These are phyloP conservation scores for Rhododendron mucronatum DNA, from an alignment of 148 eudicot genomes.

Conservation along the genomic window DNA sequence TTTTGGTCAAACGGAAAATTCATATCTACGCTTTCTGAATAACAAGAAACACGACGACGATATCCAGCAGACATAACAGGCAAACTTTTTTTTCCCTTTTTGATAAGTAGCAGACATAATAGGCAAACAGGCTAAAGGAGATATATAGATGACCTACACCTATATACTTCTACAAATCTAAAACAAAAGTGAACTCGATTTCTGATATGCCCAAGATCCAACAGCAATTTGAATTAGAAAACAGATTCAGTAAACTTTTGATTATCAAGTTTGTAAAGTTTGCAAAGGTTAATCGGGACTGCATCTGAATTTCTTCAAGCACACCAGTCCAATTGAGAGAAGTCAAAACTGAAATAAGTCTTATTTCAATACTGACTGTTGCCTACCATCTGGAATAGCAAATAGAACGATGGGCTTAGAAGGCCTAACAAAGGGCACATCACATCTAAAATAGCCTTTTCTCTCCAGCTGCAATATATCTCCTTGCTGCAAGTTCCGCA, in stretches of 20 bases:
- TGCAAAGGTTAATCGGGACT: neutral
- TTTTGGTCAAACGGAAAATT: neutral
- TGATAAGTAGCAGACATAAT: neutral
- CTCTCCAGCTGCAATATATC: slow-evolving; percentile 87
- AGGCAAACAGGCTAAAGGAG: neutral
- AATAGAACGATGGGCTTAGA: slow-evolving; percentile 79
- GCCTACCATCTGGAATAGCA: slow-evolving; percentile 92
- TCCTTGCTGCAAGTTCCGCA: slow-evolving; percentile 79
- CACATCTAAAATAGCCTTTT: slow-evolving; percentile 92
- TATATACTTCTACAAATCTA: neutral
- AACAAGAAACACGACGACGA: neutral
- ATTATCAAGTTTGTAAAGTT: neutral
- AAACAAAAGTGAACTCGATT: neutral
- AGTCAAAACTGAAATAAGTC: neutral
- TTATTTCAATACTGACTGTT: slow-evolving; percentile 49
- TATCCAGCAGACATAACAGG: neutral
- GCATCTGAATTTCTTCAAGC: neutral
- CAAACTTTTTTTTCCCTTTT: no score
- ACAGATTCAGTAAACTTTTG: neutral
- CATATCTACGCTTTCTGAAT: neutral
- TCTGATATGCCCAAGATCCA: neutral
- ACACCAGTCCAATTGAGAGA: neutral
- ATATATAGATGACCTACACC: neutral
- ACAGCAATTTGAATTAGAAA: neutral
- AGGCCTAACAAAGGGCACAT: slow-evolving; percentile 62